Base-by-base conservation (phyloP, 2,329 filamentous ascomycete species). In the Calonectria henricotiae region DNA sequence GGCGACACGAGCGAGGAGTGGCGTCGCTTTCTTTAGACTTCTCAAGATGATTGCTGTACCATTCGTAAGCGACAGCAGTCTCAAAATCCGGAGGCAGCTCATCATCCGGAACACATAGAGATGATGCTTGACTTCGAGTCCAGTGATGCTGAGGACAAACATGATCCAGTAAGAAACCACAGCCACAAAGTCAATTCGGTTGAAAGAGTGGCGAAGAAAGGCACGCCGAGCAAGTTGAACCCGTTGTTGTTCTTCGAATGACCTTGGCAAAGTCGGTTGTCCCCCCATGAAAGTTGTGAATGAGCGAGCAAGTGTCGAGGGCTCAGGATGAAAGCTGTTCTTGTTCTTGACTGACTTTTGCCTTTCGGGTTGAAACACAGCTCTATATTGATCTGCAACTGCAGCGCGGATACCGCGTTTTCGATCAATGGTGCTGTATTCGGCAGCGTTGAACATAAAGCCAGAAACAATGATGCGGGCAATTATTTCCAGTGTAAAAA, bases 141-240 rank as follows among this genome's bases (percentile, higher is more conserved):
- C 91, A 12, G 89, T 88, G 20, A 95, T 83, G 37, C 90, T 89
- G 62, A 99, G 86, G 12, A 90, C 81, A 77, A 98, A 96, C 1
- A 94, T 92, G 68, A 98, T 92, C 96, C 96, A 99, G 82, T 95
- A 99, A 0, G 96, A 93, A n/a, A 96, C 87, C 8, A 99, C 93
- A 1, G 96, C 97, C 64, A 99, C 86, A 81, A 98, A 98, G 80
- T 99, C 96, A 12, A 98, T 88, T 63, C 96, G 90, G 80, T 98
- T 98, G 84, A 99, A 99, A 0, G 94, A 95, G 82, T 99, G 96
- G 17, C 96, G 91, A 66, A 99, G 85, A 81, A 98, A 98, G 1
- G 96, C 97, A 72, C 96, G 90, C 64, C 96, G 92, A 17, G 97
- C 96, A 65, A 99, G 88, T 73, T 97, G 92, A 75, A 92, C 88